A percentile compares a stretch with the other conserved stretches of the same genome.
Conservation (phyloP, 2,329 filamentous ascomycete genomes). For the Aspergillus viridinutans region DNA sequence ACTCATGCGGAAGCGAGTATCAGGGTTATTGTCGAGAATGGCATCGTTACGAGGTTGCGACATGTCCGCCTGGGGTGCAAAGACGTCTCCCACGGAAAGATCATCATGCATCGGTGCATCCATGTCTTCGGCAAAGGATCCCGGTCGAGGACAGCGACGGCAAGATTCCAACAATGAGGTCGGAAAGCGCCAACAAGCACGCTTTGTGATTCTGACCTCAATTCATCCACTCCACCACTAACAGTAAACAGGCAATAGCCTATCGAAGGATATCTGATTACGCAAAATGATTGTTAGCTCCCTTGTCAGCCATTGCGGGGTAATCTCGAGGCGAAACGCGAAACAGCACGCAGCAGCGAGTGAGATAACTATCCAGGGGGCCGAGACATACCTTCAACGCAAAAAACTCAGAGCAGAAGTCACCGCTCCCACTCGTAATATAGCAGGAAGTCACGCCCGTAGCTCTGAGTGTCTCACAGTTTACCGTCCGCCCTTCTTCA, state of each 20-base stretch:
- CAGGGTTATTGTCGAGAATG: slow-evolving; percentile 17
- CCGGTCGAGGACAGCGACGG: slow-evolving; percentile 3
- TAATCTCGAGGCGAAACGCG: neutral
- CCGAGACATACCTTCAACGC: neutral
- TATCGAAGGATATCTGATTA: slow-evolving; percentile 3
- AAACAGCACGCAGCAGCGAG: neutral
- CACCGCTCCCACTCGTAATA: neutral
- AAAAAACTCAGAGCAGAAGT: neutral
- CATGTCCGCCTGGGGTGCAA: slow-evolving; percentile 34
- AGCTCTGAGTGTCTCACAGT: slow-evolving; percentile 17
- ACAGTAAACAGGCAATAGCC: slow-evolving; percentile 3
- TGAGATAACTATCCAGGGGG: neutral
- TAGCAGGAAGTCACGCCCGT: neutral
- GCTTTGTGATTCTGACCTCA: slow-evolving; percentile 3
- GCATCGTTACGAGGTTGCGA: slow-evolving; percentile 21
- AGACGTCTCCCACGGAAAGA: slow-evolving; percentile 37
- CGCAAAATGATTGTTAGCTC: neutral
- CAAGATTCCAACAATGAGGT: neutral
- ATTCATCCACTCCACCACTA: slow-evolving; percentile 13
- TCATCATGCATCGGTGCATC: slow-evolving; percentile 27
- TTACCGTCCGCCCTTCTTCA: slow-evolving; percentile 51
- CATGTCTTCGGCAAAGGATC: slow-evolving; percentile 11
- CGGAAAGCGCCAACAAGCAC: slow-evolving; percentile 3
- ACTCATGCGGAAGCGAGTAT: slow-evolving; percentile 26
- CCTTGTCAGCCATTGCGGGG: neutral